Base-by-base conservation (phyloP, 352 stramenopile species). In the Phytophthora uliginosa region DNA sequence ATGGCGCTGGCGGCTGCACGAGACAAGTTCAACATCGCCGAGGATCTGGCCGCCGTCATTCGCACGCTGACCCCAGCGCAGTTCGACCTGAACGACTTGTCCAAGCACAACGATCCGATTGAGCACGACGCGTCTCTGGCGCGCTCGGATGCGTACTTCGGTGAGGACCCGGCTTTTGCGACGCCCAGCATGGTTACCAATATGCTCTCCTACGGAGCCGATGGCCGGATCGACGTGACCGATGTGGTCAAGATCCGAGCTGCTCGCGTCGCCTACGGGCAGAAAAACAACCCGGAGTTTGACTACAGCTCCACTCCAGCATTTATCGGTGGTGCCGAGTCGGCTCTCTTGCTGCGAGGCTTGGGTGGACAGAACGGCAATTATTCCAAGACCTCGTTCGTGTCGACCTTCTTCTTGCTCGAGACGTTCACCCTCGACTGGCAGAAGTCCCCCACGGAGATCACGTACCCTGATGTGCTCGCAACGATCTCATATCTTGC, bases 21-120 rank as follows among this genome's bases (percentile, higher is more conserved):
- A 48, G 54, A 71, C 36, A 51, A 71, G 24, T 80, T 73, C 74
- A 82, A 84, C 54, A 55, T 80, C 20, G 71, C 63, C 31, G 48
- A 66, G 12, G 65, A 72, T 22, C 22, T 66, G 34, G 56, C 61
- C 2, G 18, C 57, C 13, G 50, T 72, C 7, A 62, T 72, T 12
- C 56, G 50, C 24, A 55, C 20, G 12, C 22, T 72, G 8, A 57
- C 65, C 34, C 57, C 57, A n/a, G 28, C 47, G 4, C 10, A 51
- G 7, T 66, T 72, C 65, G 65, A 66, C 58, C 48, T 66, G 57
- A 66, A 72, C 57, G 57, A 72, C 57, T 36, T 72, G 65, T 62
- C 57, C 38, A 54, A 40, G 22, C 57, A 63, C 57, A 63, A 55
- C 24, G 57, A 63, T 40, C 38, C 51, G 38, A 55, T 63, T 17